phyloP scores from a whole-genome alignment of 768 basidiomycete species.

The Trametes elegans region DNA sequence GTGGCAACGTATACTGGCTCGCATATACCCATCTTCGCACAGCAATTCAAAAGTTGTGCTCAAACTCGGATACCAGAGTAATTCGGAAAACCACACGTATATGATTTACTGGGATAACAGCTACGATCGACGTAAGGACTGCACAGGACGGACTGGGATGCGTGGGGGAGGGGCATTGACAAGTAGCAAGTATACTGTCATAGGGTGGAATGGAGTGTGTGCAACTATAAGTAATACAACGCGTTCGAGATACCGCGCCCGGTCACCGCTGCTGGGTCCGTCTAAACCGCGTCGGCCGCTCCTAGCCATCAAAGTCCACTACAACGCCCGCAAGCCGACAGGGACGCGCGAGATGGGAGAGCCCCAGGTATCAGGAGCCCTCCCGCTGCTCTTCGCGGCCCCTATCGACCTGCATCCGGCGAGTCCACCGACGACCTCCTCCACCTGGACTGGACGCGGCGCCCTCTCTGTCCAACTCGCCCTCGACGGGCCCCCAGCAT shows the following conservation, averaged over 20 bases:
- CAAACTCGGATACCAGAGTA: too few relatives aligned
- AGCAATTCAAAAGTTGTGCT: background rate
- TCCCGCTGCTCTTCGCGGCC: background rate
- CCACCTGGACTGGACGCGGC: conserved; percentile 41
- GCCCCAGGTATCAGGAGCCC: background rate
- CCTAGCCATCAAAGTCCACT: background rate
- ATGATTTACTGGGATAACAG: background rate
- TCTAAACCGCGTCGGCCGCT: conserved; percentile 10
- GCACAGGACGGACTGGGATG: background rate
- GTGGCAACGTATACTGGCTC: conserved; percentile 5
- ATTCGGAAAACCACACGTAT: background rate
- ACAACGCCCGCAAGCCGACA: background rate
- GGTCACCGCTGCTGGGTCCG: conserved; percentile 9
- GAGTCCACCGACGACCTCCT: conserved; percentile 4
- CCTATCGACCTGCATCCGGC: background rate
- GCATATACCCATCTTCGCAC: background rate
- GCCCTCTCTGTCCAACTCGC: conserved; percentile 75
- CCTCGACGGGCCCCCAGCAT: conserved; percentile 40
- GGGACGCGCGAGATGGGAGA: background rate
- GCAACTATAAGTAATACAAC: conserved; percentile 15
- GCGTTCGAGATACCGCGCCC: conserved; percentile 16
- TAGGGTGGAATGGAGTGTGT: conserved; percentile 6
- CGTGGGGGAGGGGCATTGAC: background rate
- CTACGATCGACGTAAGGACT: background rate
- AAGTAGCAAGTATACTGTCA: background rate